Base-by-base conservation (phyloP, 352 stramenopile genomes). In the Aphanomyces invadans region DNA sequence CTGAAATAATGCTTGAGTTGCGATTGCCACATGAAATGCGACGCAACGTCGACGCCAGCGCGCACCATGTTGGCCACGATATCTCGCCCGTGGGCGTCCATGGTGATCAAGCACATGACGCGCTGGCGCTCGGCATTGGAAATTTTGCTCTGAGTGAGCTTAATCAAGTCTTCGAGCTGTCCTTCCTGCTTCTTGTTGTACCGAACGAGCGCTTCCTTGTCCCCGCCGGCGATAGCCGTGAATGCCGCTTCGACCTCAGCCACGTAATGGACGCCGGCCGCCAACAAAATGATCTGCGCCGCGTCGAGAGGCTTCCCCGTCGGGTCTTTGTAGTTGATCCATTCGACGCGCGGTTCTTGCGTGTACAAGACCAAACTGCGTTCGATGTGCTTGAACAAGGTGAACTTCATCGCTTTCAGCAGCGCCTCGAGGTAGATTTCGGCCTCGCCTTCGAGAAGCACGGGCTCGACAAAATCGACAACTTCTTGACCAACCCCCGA, bases 361-460 rank as follows among this genome's bases (percentile, higher is more conserved):
- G 83, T 83, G 77, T 98, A 98, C 0, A 87, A 77, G 36, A 87
- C 79, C 12, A 98, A 72, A 12, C 90, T 98, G 21, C 92, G 83
- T 46, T 95, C 90, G 59, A 98, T 90, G 46, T 97, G 96, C 64
- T 95, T 86, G 71, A 97, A 98, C 33, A 99, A 76, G 5, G 96
- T 97, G 44, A 83, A 71, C 56, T 96, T 96, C 88, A 98, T 97
- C 3, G 87, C 89, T 49, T 95, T 79, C 73, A 98, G 88, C 29
- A 98, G 80, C 0, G 89, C 97, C 74, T 98, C 92, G 56, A 98
- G 85, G 76, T 99, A 99, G 68, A 98, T 97, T 71, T 99, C 96
- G 19, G 97, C 94, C 73, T 99, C 98, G 48, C 95, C 96, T 62
- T 98, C 82, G 0, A 99, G 81, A 26, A 92, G 73, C 7, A 97